phyloP scores from a whole-genome alignment of 306 rosid genomes.

The Quercus ilex region DNA sequence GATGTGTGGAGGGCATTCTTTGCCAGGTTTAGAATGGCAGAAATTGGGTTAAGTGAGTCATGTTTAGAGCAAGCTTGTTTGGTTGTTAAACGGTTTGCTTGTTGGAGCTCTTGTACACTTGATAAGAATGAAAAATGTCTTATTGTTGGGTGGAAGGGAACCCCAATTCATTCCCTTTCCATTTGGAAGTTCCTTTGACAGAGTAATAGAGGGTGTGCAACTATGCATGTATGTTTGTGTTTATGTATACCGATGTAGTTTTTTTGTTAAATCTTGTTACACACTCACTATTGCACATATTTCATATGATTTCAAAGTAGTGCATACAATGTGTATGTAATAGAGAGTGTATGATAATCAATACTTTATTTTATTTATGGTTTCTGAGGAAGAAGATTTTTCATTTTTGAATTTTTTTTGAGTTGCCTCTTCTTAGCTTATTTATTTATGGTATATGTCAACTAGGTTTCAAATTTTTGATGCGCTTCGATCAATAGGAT shows the following conservation, averaged over 20 bases:
- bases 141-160: constrained; percentile 70
- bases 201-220: background rate
- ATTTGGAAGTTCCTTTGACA: constrained; percentile 65
- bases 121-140: constrained; percentile 45
- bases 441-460: too few relatives aligned
- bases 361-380: background rate
- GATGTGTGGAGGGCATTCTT: constrained; percentile 84
- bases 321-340: too few relatives aligned
- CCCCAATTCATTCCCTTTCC: constrained; percentile 64
- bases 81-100: constrained; percentile 34
- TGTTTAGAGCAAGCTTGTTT: constrained; percentile 58
- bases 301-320: too few relatives aligned
- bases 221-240: background rate
- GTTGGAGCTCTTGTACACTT: constrained; percentile 44
- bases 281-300: too few relatives aligned
- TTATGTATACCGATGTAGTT: background rate
- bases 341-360: too few relatives aligned
- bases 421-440: too few relatives aligned
- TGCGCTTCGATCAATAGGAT: too few relatives aligned
- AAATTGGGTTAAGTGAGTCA: constrained; percentile 50
- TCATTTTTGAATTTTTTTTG: background rate
- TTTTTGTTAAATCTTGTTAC: too few relatives aligned
- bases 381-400: background rate
- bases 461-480: too few relatives aligned
- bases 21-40: constrained; percentile 56